Conservation (phyloP, 371 early-diverging fungal species). For the Conidiobolus coronatus region DNA sequence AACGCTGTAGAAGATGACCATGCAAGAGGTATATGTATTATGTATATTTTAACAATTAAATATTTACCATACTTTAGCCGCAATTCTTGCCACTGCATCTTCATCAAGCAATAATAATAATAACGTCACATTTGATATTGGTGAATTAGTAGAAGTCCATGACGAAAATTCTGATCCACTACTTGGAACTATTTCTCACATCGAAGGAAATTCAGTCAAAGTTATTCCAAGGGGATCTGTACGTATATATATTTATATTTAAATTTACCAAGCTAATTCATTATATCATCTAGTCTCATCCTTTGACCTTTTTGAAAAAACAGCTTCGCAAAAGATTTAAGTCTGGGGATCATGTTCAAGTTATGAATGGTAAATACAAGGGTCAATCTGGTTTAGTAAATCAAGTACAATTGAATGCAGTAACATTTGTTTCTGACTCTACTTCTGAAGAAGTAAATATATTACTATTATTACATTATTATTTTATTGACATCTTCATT, state of each 20-base stretch:
- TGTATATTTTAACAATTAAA: neutral
- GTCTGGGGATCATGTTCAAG: slow-evolving; percentile 76
- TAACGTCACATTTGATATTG: neutral
- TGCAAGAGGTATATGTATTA: slow-evolving; percentile 14
- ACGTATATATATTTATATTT: no score
- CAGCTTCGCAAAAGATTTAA: slow-evolving; percentile 33
- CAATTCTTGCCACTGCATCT: neutral
- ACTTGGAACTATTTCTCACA: neutral
- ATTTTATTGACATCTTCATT: neutral
- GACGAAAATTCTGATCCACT: neutral
- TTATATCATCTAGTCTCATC: no score
- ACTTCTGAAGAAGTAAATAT: slow-evolving; percentile 30
- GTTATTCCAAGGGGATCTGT: no score
- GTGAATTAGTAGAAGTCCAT: slow-evolving; percentile 1
- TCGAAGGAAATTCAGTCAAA: neutral
- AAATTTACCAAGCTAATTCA: no score
- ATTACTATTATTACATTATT: no score
- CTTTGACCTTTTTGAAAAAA: no score
- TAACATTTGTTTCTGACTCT: slow-evolving; percentile 60
- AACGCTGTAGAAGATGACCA: slow-evolving; percentile 29
- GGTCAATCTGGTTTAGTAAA: slow-evolving; percentile 79
- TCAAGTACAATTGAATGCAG: slow-evolving; percentile 45
- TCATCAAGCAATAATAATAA: neutral
- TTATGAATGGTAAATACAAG: slow-evolving; percentile 68
- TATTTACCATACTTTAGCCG: no score